Evolutionary conservation across 2,329 filamentous ascomycete species (phyloP), one percentile per base, ranked within the genome.

Genomic region (Cytospora chrysosperma): DNA sequence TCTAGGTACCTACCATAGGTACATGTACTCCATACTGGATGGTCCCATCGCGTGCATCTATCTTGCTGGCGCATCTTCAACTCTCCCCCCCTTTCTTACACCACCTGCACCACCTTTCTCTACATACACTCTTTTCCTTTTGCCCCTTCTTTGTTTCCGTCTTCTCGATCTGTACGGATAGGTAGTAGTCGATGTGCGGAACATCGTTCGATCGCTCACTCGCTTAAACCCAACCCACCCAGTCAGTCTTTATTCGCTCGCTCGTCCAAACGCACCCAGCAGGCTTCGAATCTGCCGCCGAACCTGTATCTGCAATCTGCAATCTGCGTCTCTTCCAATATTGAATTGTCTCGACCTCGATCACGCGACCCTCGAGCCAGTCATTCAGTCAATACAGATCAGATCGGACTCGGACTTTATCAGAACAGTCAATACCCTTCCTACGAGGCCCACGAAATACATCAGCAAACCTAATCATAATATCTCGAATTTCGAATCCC

Each of bases 21-120:
- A n/a, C n/a, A n/a, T n/a, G n/a, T 43, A 40, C 43, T 19, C n/a
- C 43, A 10, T 47, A 47, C 10, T n/a, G n/a, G 24, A 24, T 24
- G n/a, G 47, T 59, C 37, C 63, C 54, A 61, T 64, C 59, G 52
- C 47, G 26, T 49, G 62, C 59, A 64, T 64, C 32, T 58, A 64
- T 64, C 32, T 58, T 56, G 60, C 32, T 58, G 50, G 60, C 43
- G 62, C 43, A 52, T 50, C 62, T 56, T 56, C 27, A 53, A 34
- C 9, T 26, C 13, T 57, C 27, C 47, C 43, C 32, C 50, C 15
- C 50, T 53, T 56, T 55, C 17, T 51, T n/a, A 21, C 28, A 24
- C 12, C 34, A 3, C 21, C 37, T 34, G 32, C 32, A 32, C 34
- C 59, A 47, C 55, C 54, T 62, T 58, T 60, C 32, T 52, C 50